Base-by-base conservation (phyloP, 2,329 filamentous ascomycete genomes). In the Cercospora sesami region DNA sequence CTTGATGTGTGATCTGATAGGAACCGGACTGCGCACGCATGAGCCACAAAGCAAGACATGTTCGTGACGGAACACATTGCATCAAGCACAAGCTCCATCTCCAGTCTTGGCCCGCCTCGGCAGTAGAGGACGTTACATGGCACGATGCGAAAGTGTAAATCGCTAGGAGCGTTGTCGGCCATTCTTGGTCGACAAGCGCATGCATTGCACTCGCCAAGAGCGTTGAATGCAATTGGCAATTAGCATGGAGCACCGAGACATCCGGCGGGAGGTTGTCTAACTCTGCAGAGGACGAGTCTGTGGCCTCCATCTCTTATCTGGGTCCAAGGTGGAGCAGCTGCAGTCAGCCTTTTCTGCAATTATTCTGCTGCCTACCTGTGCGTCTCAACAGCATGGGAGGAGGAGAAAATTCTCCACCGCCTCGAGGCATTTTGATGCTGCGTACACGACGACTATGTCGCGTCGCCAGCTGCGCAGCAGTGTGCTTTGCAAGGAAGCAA, bases 101-200 rank as follows among this genome's bases (percentile, higher is more conserved):
- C 26, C 23, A 58, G 53, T 58, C 53, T 58, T 58, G 53, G 53
- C 53, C 26, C 53, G 53, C 53, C 53, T 58, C 26, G 53, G 53
- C 53, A 33, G 16, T 14, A 58, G 53, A 33, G 53, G 30, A 16
- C 45, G 21, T 51, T 51, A 51, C 45, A 51, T 51, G 45, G 45
- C 45, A 51, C 45, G 18, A 51, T 23, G 45, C 45, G 45, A 51
- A 51, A 51, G 3, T 51, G 45, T 51, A 51, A 51, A 23, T 21
- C 45, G 10, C 10, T 51, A 9, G 12, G 21, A 51, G 45, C 45
- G 21, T 23, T n/a, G 18, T 51, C 18, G 45, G 45, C 21, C 45
- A 26, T 14, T 51, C 14, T 8, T 23, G 45, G 45, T 51, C 18
- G 21, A 16, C 45, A 23, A 51, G 18, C 18, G 45, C 18, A 51